Base-by-base conservation (phyloP, 306 rosid species). In the Vigna angularis region DNA sequence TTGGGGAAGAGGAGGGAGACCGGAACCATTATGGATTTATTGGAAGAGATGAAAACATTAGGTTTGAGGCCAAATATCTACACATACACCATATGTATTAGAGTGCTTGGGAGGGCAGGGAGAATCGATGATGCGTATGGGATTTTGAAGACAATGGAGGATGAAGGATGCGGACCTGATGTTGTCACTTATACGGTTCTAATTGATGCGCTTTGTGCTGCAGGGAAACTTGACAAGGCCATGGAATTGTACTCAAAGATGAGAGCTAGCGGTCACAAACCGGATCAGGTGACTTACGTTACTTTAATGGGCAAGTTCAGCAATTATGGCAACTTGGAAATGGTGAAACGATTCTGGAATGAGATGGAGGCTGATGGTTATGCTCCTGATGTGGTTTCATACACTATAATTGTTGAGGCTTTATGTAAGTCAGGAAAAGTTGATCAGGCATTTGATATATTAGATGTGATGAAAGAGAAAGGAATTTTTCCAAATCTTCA, bases 311-410 rank as follows among this genome's bases (percentile, higher is more conserved):
- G 84, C 87, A 92, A 91, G 89, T 87, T 92, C 75, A 77, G 90
- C 78, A 90, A 89, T 58, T 20, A 48, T 17, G 89, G 91, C 3
- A 89, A 95, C 74, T 79, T 95, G 85, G 89, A 82, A 11, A 32
- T 69, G 0, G 86, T 95, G 77, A 88, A 83, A 85, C 87, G 82
- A 44, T 77, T 92, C 81, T 90, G 98, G 97, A 75, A 67, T 61
- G 93, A 92, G 85, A 95, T 95, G 98, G 91, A 88, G 81, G 90
- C 84, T 18, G 97, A 95, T 79, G 98, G 93, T 64, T 95, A 95
- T 76, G 85, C 83, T 74, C 93, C 97, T 49, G 97, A 95, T 44
- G 96, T 95, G 61, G 92, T 91, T 76, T 86, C 96, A 52, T 95
- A 89, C 91, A 92, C 98, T 69, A 84, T 92, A 72, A 85, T 92